phyloP scores from a whole-genome alignment of 1,139 yeast species.

The Trichomonascaceae sp. region DNA sequence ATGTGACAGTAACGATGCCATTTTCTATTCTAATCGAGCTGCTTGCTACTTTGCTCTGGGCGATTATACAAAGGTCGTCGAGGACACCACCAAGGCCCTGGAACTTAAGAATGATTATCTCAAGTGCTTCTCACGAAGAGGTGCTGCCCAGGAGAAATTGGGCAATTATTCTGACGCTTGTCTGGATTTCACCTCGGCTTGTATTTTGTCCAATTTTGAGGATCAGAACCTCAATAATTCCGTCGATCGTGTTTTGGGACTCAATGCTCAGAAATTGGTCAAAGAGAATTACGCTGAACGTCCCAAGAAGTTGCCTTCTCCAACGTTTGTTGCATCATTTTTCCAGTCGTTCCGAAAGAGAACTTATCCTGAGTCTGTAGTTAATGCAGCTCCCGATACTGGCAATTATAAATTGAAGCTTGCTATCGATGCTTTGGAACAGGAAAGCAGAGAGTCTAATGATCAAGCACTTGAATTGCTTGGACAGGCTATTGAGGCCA shows the following conservation, averaged over 20 bases:
- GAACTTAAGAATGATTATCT: conserved; percentile 81
- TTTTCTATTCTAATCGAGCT: conserved; percentile 87
- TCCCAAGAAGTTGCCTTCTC: conserved; percentile 66
- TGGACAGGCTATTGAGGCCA: conserved; percentile 53
- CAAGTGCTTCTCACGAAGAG: conserved; percentile 71
- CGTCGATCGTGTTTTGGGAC: conserved; percentile 80
- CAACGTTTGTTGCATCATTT: conserved; percentile 79
- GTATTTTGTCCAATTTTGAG: conserved; percentile 45
- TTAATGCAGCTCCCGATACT: conserved; percentile 48
- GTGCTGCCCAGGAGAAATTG: conserved; percentile 74
- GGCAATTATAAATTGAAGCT: conserved; percentile 60
- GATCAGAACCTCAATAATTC: conserved; percentile 73
- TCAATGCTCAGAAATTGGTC: conserved; percentile 45
- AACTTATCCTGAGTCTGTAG: conserved; percentile 32
- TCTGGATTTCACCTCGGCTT: conserved; percentile 78
- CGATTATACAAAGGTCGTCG: conserved; percentile 75
- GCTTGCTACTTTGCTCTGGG: conserved; percentile 87
- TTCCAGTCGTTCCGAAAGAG: conserved; percentile 60
- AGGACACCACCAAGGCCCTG: conserved; percentile 82
- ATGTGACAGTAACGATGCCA: conserved; percentile 67
- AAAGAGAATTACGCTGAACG: conserved; percentile 51
- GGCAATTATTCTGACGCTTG: conserved; percentile 79
- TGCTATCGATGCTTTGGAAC: conserved; percentile 58
- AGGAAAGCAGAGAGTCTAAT: conserved; percentile 65
- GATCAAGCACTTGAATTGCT: conserved; percentile 66